phyloP scores from a whole-genome alignment of 257 asterid genomes.

The Catharanthus roseus region DNA sequence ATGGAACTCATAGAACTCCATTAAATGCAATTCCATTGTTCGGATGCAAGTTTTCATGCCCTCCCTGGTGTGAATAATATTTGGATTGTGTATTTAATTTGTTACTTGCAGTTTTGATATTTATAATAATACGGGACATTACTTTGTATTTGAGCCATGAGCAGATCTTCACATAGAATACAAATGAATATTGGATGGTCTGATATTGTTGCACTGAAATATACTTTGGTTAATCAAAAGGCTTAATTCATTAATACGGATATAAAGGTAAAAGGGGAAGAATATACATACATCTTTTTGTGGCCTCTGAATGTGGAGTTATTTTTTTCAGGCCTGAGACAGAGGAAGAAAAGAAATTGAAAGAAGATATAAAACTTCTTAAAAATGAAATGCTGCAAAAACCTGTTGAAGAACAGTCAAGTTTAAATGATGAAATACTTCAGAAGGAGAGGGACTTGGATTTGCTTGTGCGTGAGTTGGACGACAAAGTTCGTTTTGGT shows the following conservation, averaged over 20 bases:
- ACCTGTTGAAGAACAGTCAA: conserved; percentile 41
- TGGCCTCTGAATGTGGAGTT: conserved; percentile 19
- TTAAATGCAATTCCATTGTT: neutral
- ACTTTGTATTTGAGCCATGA: neutral
- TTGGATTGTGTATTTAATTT: neutral
- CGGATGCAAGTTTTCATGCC: neutral
- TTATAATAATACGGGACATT: no score
- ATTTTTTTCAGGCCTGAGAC: conserved; percentile 65
- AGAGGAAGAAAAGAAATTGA: conserved; percentile 80
- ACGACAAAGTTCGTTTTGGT: conserved; percentile 74
- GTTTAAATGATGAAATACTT: conserved; percentile 38
- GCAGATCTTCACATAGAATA: neutral
- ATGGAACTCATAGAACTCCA: neutral
- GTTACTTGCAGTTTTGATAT: neutral
- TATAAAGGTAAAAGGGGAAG: neutral
- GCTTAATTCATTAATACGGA: neutral
- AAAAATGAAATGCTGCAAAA: conserved; percentile 44
- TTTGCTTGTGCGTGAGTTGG: conserved; percentile 58
- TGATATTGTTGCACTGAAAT: neutral
- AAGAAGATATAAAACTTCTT: conserved; percentile 66
- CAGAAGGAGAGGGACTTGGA: conserved; percentile 67
- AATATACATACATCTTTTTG: conserved; percentile 2
- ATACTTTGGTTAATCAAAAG: neutral
- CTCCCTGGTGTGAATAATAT: neutral
- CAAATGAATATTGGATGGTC: neutral